Percentiles rank a stretch among this genome's conserved stretches.
phyloP scores from a whole-genome alignment of 2,329 filamentous ascomycete species.

The Calonectria multiphialidica region DNA sequence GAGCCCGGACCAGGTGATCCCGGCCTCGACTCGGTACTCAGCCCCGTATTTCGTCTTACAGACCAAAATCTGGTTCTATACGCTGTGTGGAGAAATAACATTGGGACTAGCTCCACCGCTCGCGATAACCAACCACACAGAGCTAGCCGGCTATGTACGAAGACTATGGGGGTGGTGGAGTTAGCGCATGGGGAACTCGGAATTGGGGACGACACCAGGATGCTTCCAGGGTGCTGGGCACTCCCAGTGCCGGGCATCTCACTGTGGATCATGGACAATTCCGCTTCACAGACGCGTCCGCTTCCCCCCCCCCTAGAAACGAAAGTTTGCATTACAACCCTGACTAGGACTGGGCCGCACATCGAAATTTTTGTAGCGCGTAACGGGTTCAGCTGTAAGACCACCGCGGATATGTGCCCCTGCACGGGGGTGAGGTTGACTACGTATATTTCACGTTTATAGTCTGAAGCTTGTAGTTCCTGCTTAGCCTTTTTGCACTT shows the following conservation, averaged over 20 bases:
- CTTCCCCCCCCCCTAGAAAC: neutral
- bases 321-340: neutral
- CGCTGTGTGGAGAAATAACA: too few species aligned
- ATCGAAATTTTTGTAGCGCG: neutral
- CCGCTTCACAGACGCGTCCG: neutral
- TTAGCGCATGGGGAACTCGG: neutral
- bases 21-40: neutral
- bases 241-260: neutral
- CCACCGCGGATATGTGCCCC: neutral
- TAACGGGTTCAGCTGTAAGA: neutral
- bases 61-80: too few species aligned
- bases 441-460: neutral
- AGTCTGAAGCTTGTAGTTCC: neutral
- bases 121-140: too few species aligned
- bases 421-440: neutral
- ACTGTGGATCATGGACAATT: neutral
- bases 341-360: neutral
- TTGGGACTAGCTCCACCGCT: too few species aligned
- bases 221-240: neutral
- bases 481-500: neutral
- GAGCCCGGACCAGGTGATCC: neutral
- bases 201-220: neutral
- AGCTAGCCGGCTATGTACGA: too few species aligned
- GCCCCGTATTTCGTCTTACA: neutral
- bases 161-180: neutral